A percentile compares a stretch with the other conserved stretches of the same genome.
phyloP scores from a whole-genome alignment of 139 green algal species.

The Ostreobium quekettii region DNA sequence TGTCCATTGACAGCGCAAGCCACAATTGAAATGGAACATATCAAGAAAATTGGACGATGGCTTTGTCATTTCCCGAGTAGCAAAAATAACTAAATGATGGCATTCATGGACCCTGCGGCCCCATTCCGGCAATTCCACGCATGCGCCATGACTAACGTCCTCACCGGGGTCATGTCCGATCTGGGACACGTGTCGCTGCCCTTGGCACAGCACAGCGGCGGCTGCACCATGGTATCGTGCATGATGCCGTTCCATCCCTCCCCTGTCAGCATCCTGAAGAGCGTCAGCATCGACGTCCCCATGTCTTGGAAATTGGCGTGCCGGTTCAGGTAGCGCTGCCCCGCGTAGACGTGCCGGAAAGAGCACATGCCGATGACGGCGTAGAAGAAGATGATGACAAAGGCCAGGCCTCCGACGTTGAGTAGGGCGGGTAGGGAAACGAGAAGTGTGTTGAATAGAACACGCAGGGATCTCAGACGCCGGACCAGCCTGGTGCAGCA shows the following conservation, averaged over 20 bases:
- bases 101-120: too few species aligned
- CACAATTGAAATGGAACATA: too few species aligned
- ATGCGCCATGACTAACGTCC: too few species aligned
- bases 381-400: conserved; percentile 70
- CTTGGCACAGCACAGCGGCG: not conserved
- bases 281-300: conserved; percentile 38
- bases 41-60: too few species aligned
- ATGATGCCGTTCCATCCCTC: conserved; percentile 67
- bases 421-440: conserved; percentile 42
- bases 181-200: not conserved
- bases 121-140: too few species aligned
- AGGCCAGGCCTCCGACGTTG: conserved; percentile 53
- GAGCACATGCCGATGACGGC: conserved; percentile 70
- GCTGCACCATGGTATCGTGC: conserved; percentile 49
- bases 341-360: conserved; percentile 48
- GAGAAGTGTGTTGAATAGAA: conserved; percentile 27
- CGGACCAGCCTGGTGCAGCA: conserved; percentile 26
- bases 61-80: too few species aligned
- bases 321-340: conserved; percentile 16
- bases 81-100: too few species aligned
- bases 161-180: not conserved
- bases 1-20: too few species aligned
- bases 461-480: conserved; percentile 18
- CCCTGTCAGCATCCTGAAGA: conserved; percentile 52
- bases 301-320: conserved; percentile 68